Conservation (phyloP, 129 eudicot genomes). For the Glebionis coronaria region DNA sequence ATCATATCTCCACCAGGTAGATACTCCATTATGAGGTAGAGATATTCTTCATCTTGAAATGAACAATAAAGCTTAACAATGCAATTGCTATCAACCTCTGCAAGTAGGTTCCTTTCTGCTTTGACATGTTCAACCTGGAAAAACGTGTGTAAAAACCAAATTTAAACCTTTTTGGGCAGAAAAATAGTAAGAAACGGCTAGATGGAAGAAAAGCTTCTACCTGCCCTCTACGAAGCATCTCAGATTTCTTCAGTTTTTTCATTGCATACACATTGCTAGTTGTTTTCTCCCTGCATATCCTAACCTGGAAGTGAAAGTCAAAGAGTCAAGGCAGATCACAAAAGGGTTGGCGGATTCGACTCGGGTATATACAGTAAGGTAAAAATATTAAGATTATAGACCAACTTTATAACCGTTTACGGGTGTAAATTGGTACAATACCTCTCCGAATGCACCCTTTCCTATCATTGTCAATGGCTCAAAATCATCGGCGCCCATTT, state of each 20-base stretch:
- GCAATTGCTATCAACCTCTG: slow-evolving; percentile 97
- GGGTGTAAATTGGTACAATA: slow-evolving; percentile 25
- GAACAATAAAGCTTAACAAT: slow-evolving; percentile 95
- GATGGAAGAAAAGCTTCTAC: slow-evolving; percentile 31
- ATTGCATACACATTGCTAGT: slow-evolving; percentile 92
- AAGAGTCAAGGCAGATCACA: slow-evolving; percentile 15
- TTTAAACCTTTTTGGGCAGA: slow-evolving; percentile 18
- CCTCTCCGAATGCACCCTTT: slow-evolving; percentile 99
- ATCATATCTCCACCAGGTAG: slow-evolving; percentile 99
- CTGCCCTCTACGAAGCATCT: slow-evolving; percentile 99
- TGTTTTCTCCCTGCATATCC: slow-evolving; percentile 88
- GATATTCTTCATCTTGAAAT: slow-evolving; percentile 92
- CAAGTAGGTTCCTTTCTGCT: slow-evolving; percentile 94
- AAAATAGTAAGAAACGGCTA: background rate
- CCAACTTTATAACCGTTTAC: background rate
- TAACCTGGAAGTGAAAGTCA: slow-evolving; percentile 48
- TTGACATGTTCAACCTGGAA: slow-evolving; percentile 93
- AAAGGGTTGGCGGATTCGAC: slow-evolving; percentile 8
- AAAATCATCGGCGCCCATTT: slow-evolving; percentile 96
- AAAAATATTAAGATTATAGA: background rate
- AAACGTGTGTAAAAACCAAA: background rate
- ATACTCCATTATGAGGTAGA: slow-evolving; percentile 92
- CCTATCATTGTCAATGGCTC: slow-evolving; percentile 95
- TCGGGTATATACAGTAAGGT: background rate
- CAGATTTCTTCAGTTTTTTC: slow-evolving; percentile 96